These are phyloP conservation scores for Aspergillus pseudoviridinutans DNA, from an alignment of 2,329 filamentous ascomycete genomes.

Conservation along the genomic window DNA sequence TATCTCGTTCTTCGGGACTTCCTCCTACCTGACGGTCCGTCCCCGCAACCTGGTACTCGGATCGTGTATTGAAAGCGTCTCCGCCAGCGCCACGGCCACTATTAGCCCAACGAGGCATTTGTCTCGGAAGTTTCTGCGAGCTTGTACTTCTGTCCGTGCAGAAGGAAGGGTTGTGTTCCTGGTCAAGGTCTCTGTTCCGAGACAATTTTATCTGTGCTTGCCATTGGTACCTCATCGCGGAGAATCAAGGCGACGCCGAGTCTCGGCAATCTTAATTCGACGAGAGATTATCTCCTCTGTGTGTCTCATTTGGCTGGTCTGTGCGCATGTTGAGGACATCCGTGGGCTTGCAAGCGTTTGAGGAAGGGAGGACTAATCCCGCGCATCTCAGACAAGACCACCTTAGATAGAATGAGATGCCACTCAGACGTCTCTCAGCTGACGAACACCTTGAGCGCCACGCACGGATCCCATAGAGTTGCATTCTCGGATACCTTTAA, in stretches of 20 bases:
- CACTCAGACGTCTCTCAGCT: background rate
- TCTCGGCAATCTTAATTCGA: background rate
- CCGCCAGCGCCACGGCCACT: background rate
- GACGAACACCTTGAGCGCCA: background rate
- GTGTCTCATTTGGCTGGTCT: background rate
- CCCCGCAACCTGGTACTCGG: too few relatives aligned
- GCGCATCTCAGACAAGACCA: background rate
- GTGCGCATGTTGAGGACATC: background rate
- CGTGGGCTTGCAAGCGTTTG: background rate
- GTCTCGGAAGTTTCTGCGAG: background rate
- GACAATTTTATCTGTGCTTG: background rate
- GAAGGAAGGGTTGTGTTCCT: background rate
- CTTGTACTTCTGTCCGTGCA: background rate
- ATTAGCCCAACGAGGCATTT: background rate
- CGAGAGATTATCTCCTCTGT: background rate
- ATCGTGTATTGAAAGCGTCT: too few relatives aligned
- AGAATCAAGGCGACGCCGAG: background rate
- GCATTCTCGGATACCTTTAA: background rate
- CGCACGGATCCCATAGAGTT: background rate
- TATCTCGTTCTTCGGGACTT: background rate
- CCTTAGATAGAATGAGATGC: background rate
- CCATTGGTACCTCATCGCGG: too few relatives aligned
- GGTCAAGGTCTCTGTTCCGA: background rate
- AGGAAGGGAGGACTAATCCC: background rate
- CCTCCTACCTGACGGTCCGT: background rate